These are phyloP conservation scores for Russula griseocarnosa DNA, from an alignment of 768 basidiomycete genomes.

Conservation along the genomic window DNA sequence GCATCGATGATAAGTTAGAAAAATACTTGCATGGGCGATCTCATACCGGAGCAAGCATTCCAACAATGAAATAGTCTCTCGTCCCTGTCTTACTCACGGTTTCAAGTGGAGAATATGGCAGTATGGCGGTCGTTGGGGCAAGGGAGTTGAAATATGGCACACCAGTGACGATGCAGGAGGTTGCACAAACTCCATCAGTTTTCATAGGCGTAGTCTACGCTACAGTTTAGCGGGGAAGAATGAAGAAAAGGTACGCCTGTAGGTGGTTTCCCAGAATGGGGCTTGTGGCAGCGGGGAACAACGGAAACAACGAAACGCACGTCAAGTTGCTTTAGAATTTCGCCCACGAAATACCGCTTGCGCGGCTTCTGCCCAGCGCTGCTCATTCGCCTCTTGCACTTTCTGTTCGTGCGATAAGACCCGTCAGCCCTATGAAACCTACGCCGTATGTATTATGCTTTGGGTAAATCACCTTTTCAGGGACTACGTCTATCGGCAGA, in stretches of 20 bases:
- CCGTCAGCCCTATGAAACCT: neutral
- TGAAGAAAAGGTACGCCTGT: neutral
- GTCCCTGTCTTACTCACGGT: too few relatives aligned
- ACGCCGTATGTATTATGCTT: neutral
- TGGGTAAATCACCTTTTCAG: conserved; percentile 11
- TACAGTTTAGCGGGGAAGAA: neutral
- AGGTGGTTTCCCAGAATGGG: neutral
- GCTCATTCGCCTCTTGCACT: conserved; percentile 23
- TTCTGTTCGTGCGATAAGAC: conserved; percentile 8
- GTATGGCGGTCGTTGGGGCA: neutral
- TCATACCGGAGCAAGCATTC: too few relatives aligned
- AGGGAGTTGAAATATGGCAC: neutral
- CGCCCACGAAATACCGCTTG: conserved; percentile 20
- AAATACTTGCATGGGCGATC: too few relatives aligned
- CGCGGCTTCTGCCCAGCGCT: conserved; percentile 24
- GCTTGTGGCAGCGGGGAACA: neutral
- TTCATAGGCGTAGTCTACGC: conserved; percentile 1
- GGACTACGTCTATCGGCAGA: conserved; percentile 19
- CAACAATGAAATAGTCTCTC: too few relatives aligned
- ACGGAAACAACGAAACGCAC: neutral
- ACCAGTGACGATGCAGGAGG: neutral
- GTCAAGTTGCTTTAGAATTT: conserved; percentile 2
- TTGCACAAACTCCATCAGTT: neutral
- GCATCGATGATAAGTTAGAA: too few relatives aligned
- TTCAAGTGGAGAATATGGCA: too few relatives aligned